Evolutionary conservation across 2,329 filamentous ascomycete species (phyloP), one percentile per base, ranked within the genome.

Genomic region (Nothophaeocryptopus gaeumannii): DNA sequence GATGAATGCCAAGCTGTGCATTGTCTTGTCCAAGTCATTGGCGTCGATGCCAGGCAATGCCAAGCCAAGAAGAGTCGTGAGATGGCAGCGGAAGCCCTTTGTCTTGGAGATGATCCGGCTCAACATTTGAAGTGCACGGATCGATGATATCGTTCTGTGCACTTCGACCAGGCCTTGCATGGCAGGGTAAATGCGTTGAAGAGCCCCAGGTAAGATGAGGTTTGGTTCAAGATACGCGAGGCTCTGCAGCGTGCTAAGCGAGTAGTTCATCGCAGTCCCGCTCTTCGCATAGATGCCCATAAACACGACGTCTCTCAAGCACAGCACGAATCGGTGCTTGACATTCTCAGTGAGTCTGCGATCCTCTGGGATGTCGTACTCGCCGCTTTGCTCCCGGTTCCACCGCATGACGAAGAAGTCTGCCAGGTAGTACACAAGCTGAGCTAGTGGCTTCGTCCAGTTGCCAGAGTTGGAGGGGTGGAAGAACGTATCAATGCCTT

Each of bases 251-350:
- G 92, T 89, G 42, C 88, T 90, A 58, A 96, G 83, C 58, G 92
- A 95, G 74, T 91, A 95, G 69, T 86, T 91, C 66, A 96, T 90
- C 2, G 93, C 86, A 42, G 90, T 91, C 50, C 84, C 85, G 68
- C 91, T 96, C 78, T 99, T 99, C 46, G 91, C 88, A 69, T 96
- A 99, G 42, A 99, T 86, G 26, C 93, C 93, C 91, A 99, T 96
- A 69, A 96, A 99, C 4, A 90, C 89, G 40, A 96, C 92, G 58
- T 99, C 93, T 58, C 86, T 85, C 56, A 99, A 74, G 55, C 89
- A 88, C 33, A 91, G 74, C 29, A 99, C 93, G 66, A 99, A 97
- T 39, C 93, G 85, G 64, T 79, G 83, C 74, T 91, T 96, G 58
- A 99, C 70, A n/a, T 82, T 83, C 30, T 83, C 80, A 54, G 84